Evolutionary conservation across 2,329 filamentous ascomycete genomes (phyloP).

Genomic region (Didymella glomerata): DNA sequence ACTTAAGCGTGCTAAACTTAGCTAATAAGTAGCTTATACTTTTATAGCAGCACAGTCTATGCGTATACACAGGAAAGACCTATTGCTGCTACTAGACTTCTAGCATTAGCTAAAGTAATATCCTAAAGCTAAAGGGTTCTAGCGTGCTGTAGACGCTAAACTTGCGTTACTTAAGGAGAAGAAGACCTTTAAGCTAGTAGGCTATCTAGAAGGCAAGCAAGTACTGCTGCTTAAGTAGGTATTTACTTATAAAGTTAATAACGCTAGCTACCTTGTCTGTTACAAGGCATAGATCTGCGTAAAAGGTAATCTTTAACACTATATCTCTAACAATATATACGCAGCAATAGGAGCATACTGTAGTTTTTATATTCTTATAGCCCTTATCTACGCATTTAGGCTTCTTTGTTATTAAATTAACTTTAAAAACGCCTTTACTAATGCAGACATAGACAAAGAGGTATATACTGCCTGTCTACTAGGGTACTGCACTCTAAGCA

Average conservation of each 20-base stretch:
- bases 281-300: neutral
- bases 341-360: neutral
- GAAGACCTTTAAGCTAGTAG: no score
- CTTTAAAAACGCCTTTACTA: neutral
- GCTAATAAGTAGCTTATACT: neutral
- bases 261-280: neutral
- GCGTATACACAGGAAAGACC: neutral
- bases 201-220: no score
- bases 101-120: neutral
- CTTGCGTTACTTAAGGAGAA: neutral
- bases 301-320: neutral
- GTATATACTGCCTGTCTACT: neutral
- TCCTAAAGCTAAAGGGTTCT: neutral
- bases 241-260: no score
- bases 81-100: neutral
- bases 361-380: neutral
- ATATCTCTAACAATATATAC: neutral
- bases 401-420: no score
- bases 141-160: neutral
- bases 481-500: neutral
- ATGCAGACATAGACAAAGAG: neutral
- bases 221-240: no score
- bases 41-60: conserved; percentile 5
- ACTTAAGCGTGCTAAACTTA: conserved; percentile 1
- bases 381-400: neutral